These are phyloP conservation scores for Nicotiana tomentosiformis DNA, from an alignment of 257 asterid species.

Conservation along the genomic window DNA sequence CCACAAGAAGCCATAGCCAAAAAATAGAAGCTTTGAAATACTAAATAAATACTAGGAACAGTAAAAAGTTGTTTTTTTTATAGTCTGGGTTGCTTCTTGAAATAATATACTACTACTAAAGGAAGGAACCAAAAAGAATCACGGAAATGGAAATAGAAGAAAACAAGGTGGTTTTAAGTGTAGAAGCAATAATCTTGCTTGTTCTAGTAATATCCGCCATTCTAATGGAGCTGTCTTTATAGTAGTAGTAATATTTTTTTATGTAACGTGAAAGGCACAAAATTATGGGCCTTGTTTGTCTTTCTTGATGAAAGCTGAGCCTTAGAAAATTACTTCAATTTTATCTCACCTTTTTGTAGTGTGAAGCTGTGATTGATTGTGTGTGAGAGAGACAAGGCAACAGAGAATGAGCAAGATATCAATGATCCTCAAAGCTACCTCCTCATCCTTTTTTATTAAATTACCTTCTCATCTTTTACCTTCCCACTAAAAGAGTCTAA, in stretches of 20 bases:
- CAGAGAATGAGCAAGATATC: background rate
- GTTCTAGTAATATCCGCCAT: slow-evolving; percentile 70
- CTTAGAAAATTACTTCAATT: slow-evolving; percentile 6
- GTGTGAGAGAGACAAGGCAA: slow-evolving; percentile 1
- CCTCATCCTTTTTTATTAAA: background rate
- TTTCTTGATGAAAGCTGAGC: slow-evolving; percentile 5
- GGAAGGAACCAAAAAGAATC: slow-evolving; percentile 16
- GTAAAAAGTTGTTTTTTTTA: background rate
- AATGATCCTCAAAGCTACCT: slow-evolving; percentile 1
- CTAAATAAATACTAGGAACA: background rate
- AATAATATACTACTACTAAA: slow-evolving; percentile 10
- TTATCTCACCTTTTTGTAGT: background rate
- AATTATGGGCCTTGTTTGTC: slow-evolving; percentile 6
- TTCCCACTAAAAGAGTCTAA: background rate
- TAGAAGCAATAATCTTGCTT: slow-evolving; percentile 15
- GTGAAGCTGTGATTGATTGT: slow-evolving; percentile 10
- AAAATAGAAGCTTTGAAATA: background rate
- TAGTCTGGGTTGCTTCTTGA: slow-evolving; percentile 9
- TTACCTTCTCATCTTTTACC: background rate
- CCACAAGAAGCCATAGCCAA: slow-evolving; percentile 78
- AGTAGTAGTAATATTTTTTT: background rate
- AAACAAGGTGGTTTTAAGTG: slow-evolving; percentile 18
- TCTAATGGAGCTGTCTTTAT: slow-evolving; percentile 29
- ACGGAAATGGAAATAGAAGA: slow-evolving; percentile 26
- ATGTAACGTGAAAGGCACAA: background rate